A percentile compares a stretch with the other conserved stretches of the same genome.
Evolutionary conservation across 495 filamentous ascomycete species (phyloP).

Genomic region (Mycothermus thermophilus): DNA sequence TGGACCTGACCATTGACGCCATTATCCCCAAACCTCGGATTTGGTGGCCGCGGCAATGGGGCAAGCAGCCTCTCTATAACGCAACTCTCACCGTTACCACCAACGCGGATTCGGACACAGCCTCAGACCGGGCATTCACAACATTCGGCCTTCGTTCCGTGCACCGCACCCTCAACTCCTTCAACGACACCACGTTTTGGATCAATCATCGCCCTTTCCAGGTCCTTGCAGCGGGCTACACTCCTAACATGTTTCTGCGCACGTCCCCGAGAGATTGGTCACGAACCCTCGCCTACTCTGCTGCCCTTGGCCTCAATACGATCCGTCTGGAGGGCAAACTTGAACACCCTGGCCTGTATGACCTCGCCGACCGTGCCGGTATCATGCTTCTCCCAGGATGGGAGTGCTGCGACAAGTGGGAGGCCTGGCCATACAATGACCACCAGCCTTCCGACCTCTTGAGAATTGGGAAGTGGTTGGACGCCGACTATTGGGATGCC

Average conservation of each 20-base stretch:
- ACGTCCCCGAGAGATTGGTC: constrained; percentile 33
- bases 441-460: constrained; percentile 27
- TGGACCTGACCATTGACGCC: constrained; percentile 26
- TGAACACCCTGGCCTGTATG: constrained; percentile 46
- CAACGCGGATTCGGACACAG: constrained; percentile 13
- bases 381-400: constrained; percentile 51
- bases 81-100: constrained; percentile 26
- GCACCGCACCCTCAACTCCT: constrained; percentile 33
- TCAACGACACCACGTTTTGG: constrained; percentile 41
- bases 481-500: constrained; percentile 40
- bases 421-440: constrained; percentile 48
- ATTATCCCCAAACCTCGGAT: constrained; percentile 25
- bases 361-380: constrained; percentile 43
- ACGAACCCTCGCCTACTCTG: constrained; percentile 34
- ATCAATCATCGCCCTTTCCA: constrained; percentile 46
- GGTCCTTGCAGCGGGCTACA: constrained; percentile 46
- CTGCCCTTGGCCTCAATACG: constrained; percentile 50
- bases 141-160: constrained; percentile 45
- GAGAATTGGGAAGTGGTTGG: constrained; percentile 35
- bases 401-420: constrained; percentile 61
- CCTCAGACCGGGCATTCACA: constrained; percentile 30
- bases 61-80: constrained; percentile 30
- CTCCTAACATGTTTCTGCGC: constrained; percentile 48
- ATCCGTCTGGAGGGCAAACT: constrained; percentile 51
- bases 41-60: constrained; percentile 40